Conservation (phyloP, 2,329 filamentous ascomycete species). For the Colletotrichum chrysophilum region DNA sequence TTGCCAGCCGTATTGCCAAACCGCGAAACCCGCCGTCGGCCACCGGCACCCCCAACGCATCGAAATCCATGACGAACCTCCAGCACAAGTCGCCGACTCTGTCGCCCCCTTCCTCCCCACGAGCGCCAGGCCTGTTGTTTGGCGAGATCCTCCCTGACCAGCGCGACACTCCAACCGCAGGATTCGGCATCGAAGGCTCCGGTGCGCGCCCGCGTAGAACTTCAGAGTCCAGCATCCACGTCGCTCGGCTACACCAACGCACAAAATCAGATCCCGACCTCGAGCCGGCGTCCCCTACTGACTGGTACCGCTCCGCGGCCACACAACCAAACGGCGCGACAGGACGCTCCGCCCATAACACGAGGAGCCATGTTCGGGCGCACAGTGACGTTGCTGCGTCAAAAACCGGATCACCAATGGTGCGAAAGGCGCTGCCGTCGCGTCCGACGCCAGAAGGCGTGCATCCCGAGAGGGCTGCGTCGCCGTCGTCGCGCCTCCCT, state of each 20-base stretch:
- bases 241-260: slow-evolving; percentile 54
- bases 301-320: slow-evolving; percentile 61
- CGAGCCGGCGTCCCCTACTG: slow-evolving; percentile 69
- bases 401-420: slow-evolving; percentile 33
- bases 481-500: slow-evolving; percentile 48
- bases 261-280: slow-evolving; percentile 61
- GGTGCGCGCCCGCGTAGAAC: slow-evolving; percentile 61
- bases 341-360: slow-evolving; percentile 11
- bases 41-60: slow-evolving; percentile 37
- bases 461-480: slow-evolving; percentile 27
- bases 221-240: slow-evolving; percentile 73
- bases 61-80: slow-evolving; percentile 38
- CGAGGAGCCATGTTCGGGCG: slow-evolving; percentile 50
- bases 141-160: slow-evolving; percentile 74
- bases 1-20: slow-evolving; percentile 64
- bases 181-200: slow-evolving; percentile 64
- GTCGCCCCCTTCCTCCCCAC: slow-evolving; percentile 33
- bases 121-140: slow-evolving; percentile 67
- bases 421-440: slow-evolving; percentile 35
- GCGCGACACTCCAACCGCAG: slow-evolving; percentile 54
- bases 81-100: slow-evolving; percentile 27
- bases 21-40: slow-evolving; percentile 39
- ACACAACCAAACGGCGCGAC: slow-evolving; percentile 25
- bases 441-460: slow-evolving; percentile 25
- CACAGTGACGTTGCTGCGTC: slow-evolving; percentile 64